These are phyloP conservation scores for Diophrys appendiculata DNA, from an alignment of 73 alveolate genomes.

Conservation along the genomic window DNA sequence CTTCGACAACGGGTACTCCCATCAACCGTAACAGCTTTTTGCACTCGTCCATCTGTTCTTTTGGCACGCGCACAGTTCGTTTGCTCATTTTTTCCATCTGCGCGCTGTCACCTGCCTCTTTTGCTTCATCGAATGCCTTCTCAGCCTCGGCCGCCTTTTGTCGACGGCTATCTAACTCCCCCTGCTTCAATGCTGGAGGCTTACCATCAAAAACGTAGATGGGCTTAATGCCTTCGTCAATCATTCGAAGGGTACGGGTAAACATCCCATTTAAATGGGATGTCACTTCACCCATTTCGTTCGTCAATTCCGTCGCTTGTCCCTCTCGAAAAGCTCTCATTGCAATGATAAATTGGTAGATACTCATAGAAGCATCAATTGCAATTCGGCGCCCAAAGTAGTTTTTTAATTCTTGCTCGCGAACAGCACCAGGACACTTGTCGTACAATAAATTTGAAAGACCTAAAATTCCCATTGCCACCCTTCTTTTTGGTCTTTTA, in stretches of 20 bases:
- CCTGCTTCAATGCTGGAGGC: slow-evolving; percentile 82
- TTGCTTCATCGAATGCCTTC: slow-evolving; percentile 77
- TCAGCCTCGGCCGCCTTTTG: slow-evolving; percentile 73
- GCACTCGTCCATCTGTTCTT: slow-evolving; percentile 74
- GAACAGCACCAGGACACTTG: too few species aligned
- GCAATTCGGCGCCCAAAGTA: too few species aligned
- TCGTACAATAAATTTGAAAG: too few species aligned
- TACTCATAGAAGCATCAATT: slow-evolving; percentile 80
- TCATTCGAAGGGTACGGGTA: slow-evolving; percentile 66
- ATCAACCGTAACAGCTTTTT: slow-evolving; percentile 72
- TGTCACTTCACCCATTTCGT: slow-evolving; percentile 64
- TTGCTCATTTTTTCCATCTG: slow-evolving; percentile 72
- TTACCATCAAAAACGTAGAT: slow-evolving; percentile 88
- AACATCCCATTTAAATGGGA: slow-evolving; percentile 81
- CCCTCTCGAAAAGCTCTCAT: slow-evolving; percentile 47
- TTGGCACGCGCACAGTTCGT: slow-evolving; percentile 78
- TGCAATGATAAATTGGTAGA: slow-evolving; percentile 73
- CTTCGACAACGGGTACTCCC: slow-evolving; percentile 80
- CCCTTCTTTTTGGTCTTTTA: too few species aligned
- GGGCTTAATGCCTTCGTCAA: slow-evolving; percentile 84
- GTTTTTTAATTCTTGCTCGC: too few species aligned
- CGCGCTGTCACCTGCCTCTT: slow-evolving; percentile 86
- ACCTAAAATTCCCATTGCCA: too few species aligned
- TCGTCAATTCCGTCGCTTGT: slow-evolving; percentile 47
- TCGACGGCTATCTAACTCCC: slow-evolving; percentile 55